Evolutionary conservation across 169 alveolate genomes (phyloP), one percentile per base, ranked within the genome.

Genomic region (Plasmodium billcollinsi): DNA sequence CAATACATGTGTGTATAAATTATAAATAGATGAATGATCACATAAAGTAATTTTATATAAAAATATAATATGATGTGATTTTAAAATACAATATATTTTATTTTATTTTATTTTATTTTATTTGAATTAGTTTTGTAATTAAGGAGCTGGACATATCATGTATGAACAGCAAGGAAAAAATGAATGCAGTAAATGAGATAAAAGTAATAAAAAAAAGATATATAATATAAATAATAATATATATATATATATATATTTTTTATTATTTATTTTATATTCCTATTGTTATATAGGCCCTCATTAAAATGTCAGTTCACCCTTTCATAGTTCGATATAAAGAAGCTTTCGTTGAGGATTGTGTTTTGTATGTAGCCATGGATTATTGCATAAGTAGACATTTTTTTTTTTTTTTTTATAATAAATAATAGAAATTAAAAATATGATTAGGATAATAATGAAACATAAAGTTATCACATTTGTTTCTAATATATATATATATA

Each of bases 311-410:
- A 14, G 54, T 73, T 21, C 92, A 86, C n/a, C 92, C 92, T 15
- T 86, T 86, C 52, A 86, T 86, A 54, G 92, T 86, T 45, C n/a
- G 88, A 61, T 86, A 86, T 67, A 86, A 86, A 47, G 92, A 86
- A 63, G 92, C 92, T 9, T 86, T 86, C 58, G 43, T 86, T 61
- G 88, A 86, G 56, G 73, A 72, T 39, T 47, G 47, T n/a, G 63
- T 56, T 43, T 62, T 86, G 54, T 86, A 29, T 66, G 76, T 86
- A n/a, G 88, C 73, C 14, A 86, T 86, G 92, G 92, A 86, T 67
- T 86, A 47, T 62, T 86, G 92, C 33, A 47, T 88, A 63, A 73
- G 92, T 86, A 52, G 20, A 54, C 1, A 7, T 15, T 15, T 63
- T 54, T 70, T 70, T 45, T 70, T 45, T 52, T 61, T 70, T 43